Percentiles rank a stretch among this genome's conserved stretches.
phyloP scores from a whole-genome alignment of 257 asterid genomes.

The Thymus mandschuricus region DNA sequence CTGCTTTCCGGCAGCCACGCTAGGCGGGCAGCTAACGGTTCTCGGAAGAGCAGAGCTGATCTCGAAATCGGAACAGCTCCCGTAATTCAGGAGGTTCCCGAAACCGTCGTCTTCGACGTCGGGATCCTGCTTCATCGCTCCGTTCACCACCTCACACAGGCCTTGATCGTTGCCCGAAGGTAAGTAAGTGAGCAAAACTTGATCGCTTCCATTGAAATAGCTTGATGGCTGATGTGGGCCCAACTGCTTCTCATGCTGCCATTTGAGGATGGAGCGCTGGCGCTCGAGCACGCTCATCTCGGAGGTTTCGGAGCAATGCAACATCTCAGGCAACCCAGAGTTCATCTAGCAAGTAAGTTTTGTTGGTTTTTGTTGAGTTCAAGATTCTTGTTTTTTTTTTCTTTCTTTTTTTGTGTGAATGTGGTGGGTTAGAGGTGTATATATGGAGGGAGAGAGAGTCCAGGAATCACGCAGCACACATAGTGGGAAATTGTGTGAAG shows the following conservation, averaged over 20 bases:
- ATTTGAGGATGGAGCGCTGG: conserved; percentile 46
- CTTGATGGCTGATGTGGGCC: conserved; percentile 29
- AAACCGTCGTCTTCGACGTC: conserved; percentile 37
- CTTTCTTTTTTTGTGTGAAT: background rate
- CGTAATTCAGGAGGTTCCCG: conserved; percentile 33
- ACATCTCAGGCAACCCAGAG: conserved; percentile 46
- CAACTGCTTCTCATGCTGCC: conserved; percentile 48
- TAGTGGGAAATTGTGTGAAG: conserved; percentile 14
- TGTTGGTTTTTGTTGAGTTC: background rate
- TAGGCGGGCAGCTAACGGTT: conserved; percentile 64
- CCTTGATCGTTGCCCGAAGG: conserved; percentile 43
- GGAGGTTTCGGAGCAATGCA: conserved; percentile 36
- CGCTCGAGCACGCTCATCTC: conserved; percentile 56
- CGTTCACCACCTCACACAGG: conserved; percentile 42
- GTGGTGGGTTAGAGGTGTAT: background rate
- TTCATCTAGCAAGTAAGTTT: conserved; percentile 35
- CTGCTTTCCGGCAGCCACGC: conserved; percentile 46
- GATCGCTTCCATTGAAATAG: conserved; percentile 38
- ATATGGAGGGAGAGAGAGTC: background rate
- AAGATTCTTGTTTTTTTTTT: background rate
- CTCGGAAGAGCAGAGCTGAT: conserved; percentile 47
- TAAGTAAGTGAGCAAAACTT: conserved; percentile 25
- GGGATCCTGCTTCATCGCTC: conserved; percentile 61
- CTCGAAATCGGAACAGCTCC: conserved; percentile 38
- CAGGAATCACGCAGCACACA: conserved; percentile 15